Percentiles rank a stretch among this genome's conserved stretches.
These are phyloP conservation scores for Marchantia polymorpha DNA, from an alignment of 225 moss, liverwort and hornwort genomes.

Conservation along the genomic window DNA sequence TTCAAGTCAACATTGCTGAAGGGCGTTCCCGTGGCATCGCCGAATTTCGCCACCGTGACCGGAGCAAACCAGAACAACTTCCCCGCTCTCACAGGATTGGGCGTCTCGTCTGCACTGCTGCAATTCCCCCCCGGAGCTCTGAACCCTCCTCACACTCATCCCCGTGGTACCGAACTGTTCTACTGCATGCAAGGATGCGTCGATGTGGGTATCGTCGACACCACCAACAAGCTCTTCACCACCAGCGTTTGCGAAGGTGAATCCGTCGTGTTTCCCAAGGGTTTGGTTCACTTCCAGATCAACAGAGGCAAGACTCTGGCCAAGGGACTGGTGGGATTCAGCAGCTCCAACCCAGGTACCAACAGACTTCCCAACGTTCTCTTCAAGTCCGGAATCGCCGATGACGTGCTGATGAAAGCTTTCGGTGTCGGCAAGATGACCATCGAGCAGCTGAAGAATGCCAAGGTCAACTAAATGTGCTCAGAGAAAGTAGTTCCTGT, in stretches of 20 bases:
- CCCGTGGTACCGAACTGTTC: constrained; percentile 4
- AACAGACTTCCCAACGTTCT: neutral
- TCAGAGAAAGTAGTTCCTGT: too few species aligned
- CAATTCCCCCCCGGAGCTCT: neutral
- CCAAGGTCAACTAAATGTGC: neutral
- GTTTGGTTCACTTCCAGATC: constrained; percentile 12
- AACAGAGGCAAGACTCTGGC: neutral
- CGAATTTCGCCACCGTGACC: neutral
- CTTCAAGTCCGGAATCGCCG: neutral
- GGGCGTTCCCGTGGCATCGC: neutral
- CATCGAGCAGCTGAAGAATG: neutral
- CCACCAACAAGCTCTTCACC: constrained; percentile 1
- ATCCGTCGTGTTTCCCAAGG: constrained; percentile 3
- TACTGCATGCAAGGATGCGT: neutral
- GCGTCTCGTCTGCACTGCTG: constrained; percentile 4
- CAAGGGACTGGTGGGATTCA: neutral
- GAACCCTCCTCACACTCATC: constrained; percentile 5
- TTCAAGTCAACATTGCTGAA: neutral
- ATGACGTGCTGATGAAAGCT: neutral
- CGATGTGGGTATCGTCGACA: neutral
- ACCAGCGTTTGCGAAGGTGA: neutral
- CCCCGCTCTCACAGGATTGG: constrained; percentile 1
- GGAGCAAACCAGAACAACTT: neutral
- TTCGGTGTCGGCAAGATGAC: neutral
- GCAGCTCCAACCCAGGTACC: constrained; percentile 7